Percentiles rank a stretch among this genome's conserved stretches.
Evolutionary conservation across 495 filamentous ascomycete species (phyloP).

Genomic region (Tuber umbilicatum): DNA sequence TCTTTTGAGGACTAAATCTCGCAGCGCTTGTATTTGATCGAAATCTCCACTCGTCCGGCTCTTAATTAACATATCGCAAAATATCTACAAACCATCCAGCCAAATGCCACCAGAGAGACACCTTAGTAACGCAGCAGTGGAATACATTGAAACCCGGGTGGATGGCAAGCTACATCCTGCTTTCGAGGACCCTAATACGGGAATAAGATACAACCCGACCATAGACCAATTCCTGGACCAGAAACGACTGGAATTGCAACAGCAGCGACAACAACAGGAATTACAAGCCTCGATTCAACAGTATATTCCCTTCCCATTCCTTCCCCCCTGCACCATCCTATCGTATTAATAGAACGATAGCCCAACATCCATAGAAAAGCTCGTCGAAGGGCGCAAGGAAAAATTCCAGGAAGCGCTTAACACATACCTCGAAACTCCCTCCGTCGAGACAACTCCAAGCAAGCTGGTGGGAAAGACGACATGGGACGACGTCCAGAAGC

Average conservation of each 20-base stretch:
- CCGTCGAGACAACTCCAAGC: background rate
- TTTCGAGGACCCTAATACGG: background rate
- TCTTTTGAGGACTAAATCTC: background rate
- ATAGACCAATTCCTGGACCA: background rate
- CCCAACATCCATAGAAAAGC: background rate
- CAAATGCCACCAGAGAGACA: background rate
- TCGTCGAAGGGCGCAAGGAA: background rate
- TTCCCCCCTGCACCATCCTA: background rate
- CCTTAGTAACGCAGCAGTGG: background rate
- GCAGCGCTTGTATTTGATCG: background rate
- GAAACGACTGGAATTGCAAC: background rate
- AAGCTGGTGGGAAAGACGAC: background rate
- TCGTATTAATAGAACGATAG: background rate
- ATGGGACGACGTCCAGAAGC: background rate
- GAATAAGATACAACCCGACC: background rate
- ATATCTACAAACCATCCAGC: background rate
- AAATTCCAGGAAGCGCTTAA: background rate
- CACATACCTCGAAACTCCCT: background rate
- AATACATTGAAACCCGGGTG: background rate
- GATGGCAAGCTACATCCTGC: background rate
- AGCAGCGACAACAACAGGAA: constrained; percentile 1
- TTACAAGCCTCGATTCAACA: background rate
- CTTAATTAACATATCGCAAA: background rate
- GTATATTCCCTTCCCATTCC: background rate
- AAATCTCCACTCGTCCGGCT: background rate